These are phyloP conservation scores for Solanum rostratum DNA, from an alignment of 257 asterid species.

Conservation along the genomic window DNA sequence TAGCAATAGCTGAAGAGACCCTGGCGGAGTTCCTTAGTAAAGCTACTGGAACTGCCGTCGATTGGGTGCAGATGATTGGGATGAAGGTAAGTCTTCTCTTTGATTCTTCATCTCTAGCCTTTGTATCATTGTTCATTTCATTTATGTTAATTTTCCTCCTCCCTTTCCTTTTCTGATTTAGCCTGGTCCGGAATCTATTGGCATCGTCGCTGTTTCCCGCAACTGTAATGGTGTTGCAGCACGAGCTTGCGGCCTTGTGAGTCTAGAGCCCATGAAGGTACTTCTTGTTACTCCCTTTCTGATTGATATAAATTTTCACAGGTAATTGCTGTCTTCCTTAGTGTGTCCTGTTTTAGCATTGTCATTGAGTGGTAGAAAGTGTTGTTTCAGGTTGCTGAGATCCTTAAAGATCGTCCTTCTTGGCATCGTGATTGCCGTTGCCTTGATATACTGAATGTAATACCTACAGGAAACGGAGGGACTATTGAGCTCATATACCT, in stretches of 20 bases:
- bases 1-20: slow-evolving; percentile 97
- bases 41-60: slow-evolving; percentile 99
- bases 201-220: slow-evolving; percentile 94
- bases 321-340: not conserved
- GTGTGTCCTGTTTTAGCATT: not conserved
- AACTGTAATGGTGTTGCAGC: slow-evolving; percentile 96
- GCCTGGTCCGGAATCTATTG: slow-evolving; percentile 99
- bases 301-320: not conserved
- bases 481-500: slow-evolving; percentile 77
- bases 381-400: slow-evolving; percentile 66
- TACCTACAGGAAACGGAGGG: slow-evolving; percentile 94
- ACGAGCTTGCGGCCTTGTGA: slow-evolving; percentile 99
- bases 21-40: slow-evolving; percentile 95
- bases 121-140: not conserved
- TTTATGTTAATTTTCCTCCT: not conserved
- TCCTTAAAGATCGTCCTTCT: slow-evolving; percentile 93
- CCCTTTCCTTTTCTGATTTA: slow-evolving; percentile 4
- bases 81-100: slow-evolving; percentile 58
- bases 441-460: slow-evolving; percentile 51
- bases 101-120: not conserved
- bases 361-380: not conserved
- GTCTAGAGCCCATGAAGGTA: slow-evolving; percentile 98
- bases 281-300: not conserved
- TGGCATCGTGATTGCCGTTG: slow-evolving; percentile 96
- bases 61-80: slow-evolving; percentile 99